Percentiles rank a stretch among this genome's conserved stretches.
These are phyloP conservation scores for Bonia amplexicaulis DNA, from an alignment of 176 grass and related monocot genomes.

Conservation along the genomic window DNA sequence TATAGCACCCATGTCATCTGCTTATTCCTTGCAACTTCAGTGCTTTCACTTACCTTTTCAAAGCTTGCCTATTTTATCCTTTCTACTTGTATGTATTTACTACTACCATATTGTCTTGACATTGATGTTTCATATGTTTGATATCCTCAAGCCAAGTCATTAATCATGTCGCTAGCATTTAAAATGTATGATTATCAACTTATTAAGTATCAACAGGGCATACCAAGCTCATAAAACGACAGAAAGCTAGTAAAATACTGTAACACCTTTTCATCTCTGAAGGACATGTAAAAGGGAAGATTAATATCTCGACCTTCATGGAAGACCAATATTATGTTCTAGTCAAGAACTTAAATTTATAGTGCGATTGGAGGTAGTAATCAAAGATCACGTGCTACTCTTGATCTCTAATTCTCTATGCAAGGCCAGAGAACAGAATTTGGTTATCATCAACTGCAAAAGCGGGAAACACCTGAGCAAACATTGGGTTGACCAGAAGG, in stretches of 20 bases:
- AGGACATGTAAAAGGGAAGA: background rate
- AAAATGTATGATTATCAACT: background rate
- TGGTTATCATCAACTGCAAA: background rate
- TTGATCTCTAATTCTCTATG: background rate
- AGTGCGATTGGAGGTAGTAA: background rate
- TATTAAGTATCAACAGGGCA: background rate
- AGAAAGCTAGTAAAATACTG: background rate
- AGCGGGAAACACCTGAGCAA: background rate
- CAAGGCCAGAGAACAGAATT: background rate
- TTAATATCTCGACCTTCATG: background rate
- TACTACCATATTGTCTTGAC: background rate
- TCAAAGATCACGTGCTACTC: background rate
- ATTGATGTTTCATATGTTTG: background rate
- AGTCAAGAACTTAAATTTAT: background rate
- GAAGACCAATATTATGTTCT: background rate
- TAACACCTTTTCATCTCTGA: background rate
- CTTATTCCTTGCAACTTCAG: background rate
- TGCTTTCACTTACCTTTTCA: background rate
- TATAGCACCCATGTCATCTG: background rate
- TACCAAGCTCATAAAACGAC: background rate
- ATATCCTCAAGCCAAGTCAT: background rate
- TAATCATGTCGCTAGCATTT: background rate
- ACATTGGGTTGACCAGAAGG: background rate
- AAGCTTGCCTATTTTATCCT: background rate
- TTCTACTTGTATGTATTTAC: slow-evolving; percentile 15